Evolutionary conservation across 2,329 filamentous ascomycete species (phyloP).

Genomic region (Aspergillaceae sp.): DNA sequence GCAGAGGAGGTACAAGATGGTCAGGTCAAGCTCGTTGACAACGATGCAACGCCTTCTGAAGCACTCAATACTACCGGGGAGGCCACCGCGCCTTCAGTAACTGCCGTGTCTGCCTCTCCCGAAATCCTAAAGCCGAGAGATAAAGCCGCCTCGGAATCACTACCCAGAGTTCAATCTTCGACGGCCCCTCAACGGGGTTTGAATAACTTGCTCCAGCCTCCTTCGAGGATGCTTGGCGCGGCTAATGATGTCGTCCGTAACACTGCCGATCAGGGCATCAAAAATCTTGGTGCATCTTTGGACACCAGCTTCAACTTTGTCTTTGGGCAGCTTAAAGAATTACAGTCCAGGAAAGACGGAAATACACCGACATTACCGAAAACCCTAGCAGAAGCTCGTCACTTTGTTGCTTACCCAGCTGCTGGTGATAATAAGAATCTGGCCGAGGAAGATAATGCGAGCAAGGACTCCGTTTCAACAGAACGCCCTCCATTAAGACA

Average conservation of each 20-base stretch:
- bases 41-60: conserved; percentile 13
- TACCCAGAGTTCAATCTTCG: conserved; percentile 22
- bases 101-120: conserved; percentile 19
- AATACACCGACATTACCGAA: conserved; percentile 57
- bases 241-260: conserved; percentile 78
- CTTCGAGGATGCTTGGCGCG: conserved; percentile 69
- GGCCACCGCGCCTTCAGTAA: conserved; percentile 18
- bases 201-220: conserved; percentile 78
- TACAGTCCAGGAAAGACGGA: conserved; percentile 35
- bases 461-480: conserved; percentile 33
- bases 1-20: conserved; percentile 67
- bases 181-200: conserved; percentile 61
- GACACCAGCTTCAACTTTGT: conserved; percentile 92
- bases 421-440: conserved; percentile 43
- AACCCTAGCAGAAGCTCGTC: conserved; percentile 85
- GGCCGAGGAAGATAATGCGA: conserved; percentile 45
- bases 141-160: conserved; percentile 24
- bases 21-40: conserved; percentile 48
- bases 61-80: conserved; percentile 16
- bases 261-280: conserved; percentile 83
- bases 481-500: conserved; percentile 27
- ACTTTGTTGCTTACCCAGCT: conserved; percentile 59
- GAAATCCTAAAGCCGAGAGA: conserved; percentile 24
- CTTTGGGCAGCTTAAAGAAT: conserved; percentile 74
- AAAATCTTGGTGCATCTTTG: conserved; percentile 81